Evolutionary conservation across 2,329 filamentous ascomycete genomes (phyloP), one percentile per base, ranked within the genome.

Genomic region (Lojkania enalia): DNA sequence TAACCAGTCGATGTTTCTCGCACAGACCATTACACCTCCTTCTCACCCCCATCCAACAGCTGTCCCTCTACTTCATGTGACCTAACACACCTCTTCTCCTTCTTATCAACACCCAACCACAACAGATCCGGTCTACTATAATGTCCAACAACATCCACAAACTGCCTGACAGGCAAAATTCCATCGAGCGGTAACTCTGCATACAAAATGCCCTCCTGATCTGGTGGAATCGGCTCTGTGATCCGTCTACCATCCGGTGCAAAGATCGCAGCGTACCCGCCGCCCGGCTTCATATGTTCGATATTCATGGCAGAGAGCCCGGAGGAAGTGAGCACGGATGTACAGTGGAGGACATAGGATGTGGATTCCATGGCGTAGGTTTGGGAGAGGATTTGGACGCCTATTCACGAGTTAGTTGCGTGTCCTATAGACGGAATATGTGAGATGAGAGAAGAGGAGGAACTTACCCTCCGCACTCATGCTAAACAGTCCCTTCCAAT

Each of bases 301-400:
- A 75, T 78, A 5, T 64, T 60, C 60, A 81, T 71, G 2, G 46
- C 40, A 2, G 74, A 55, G 11, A 79, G 70, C 0, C 74, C 79
- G 12, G 68, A 57, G 5, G 75, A 52, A 0, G 68, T 71, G 38
- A 80, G 67, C 2, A 83, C 70, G 0, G 73, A 61, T 0, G 78
- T 80, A 36, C 67, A 66, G 50, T 81, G 78, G 2, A 83, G 71
- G 1, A 84, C 81, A 47, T 77, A 84, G 0, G 76, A 63, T 6
- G 71, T 69, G 1, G 77, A 74, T 56, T 85, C 82, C 6, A 84
- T 75, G 1, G 81, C 80, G 51, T 83, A 82, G 0, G 75, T 72
- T 48, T 77, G 77, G 0, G 78, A 76, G 1, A 81, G 65, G 33
- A 56, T 71, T 20, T 70, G 71, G 44, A 70, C 74, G 3, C 71